Base-by-base conservation (phyloP, 2,329 filamentous ascomycete genomes). In the Penicillium psychrosexuale region DNA sequence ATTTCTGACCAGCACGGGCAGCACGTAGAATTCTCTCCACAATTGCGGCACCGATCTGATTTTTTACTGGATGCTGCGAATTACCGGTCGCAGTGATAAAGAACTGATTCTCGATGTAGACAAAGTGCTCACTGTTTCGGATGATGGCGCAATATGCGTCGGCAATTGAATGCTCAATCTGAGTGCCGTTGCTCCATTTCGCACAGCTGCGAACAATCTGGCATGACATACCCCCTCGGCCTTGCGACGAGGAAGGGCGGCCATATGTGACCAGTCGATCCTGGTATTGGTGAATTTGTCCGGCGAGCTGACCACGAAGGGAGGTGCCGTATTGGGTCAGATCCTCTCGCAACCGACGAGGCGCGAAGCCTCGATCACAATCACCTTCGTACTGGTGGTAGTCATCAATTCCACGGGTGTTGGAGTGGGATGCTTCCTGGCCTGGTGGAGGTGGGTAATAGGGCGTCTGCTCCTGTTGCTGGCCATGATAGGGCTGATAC, bases 31-130 rank as follows among this genome's bases (percentile, higher is more conserved):
- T 87, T 1, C 93, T 91, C 54, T 99, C 91, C 3, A 97, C 94
- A 47, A 99, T 96, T 3, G 94, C 88, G 28, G 82, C 82, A n/a
- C 94, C 94, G 45, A 99, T 90, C 47, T 86, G 88, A 70, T 99
- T 99, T 72, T 91, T 86, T 22, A 99, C 85, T 0, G 93, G 93
- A 4, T 82, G 78, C 71, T 97, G 92, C 15, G 95, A 76, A 17
- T 94, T 87, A 8, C 91, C 90, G 0, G 94, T 97, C 0, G 94
- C 90, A 0, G 91, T 96, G 69, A 95, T 97, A 80, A 97, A 99
- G 78, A 97, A 97, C 69, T 99, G 94, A 66, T 99, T 97, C 72
- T 99, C 94, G 55, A 99, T 96, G 75, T 97, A 99, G 12, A 99
- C 85, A 62, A 86, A 97, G 70, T 97, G 93, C 74, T 96, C 78